Conservation (phyloP, 495 filamentous ascomycete species). For the Sordaria brevicollis region DNA sequence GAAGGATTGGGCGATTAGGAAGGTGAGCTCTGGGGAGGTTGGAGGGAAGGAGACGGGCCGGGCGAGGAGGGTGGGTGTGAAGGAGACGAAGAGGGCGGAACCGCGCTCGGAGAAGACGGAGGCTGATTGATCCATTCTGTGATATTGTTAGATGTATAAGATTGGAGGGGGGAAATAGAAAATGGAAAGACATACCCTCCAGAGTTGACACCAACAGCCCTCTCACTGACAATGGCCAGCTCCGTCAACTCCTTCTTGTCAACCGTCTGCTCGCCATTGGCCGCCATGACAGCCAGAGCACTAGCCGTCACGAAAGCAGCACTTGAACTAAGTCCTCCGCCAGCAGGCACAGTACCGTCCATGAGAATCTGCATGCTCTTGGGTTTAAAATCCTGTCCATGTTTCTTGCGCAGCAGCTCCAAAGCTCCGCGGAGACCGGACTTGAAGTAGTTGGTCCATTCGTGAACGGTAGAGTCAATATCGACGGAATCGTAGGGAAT, state of each 20-base stretch:
- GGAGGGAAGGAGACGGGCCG: conserved; percentile 76
- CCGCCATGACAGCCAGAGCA: conserved; percentile 77
- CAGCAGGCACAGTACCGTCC: conserved; percentile 84
- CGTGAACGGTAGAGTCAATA: conserved; percentile 72
- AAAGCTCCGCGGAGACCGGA: conserved; percentile 75
- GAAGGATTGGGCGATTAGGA: conserved; percentile 91
- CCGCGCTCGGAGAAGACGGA: conserved; percentile 84
- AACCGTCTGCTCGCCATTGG: conserved; percentile 68
- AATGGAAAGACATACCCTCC: conserved; percentile 56
- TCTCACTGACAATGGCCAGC: conserved; percentile 85
- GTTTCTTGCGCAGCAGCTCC: conserved; percentile 63
- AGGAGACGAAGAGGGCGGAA: conserved; percentile 81
- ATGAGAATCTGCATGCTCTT: conserved; percentile 80
- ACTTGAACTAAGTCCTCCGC: conserved; percentile 85
- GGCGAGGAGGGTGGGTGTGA: conserved; percentile 68
- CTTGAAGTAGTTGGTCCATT: conserved; percentile 99
- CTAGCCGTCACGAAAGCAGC: conserved; percentile 90
- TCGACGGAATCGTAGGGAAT: conserved; percentile 58
- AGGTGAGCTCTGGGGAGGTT: conserved; percentile 71
- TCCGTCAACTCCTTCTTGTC: conserved; percentile 85
- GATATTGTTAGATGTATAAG: neutral
- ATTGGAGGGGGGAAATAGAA: neutral
- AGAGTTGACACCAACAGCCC: conserved; percentile 91
- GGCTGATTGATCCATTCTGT: conserved; percentile 95
- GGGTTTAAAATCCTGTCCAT: conserved; percentile 47